These are phyloP conservation scores for Hymenotorrendiella dingleyae DNA, from an alignment of 2,329 filamentous ascomycete genomes.

Conservation along the genomic window DNA sequence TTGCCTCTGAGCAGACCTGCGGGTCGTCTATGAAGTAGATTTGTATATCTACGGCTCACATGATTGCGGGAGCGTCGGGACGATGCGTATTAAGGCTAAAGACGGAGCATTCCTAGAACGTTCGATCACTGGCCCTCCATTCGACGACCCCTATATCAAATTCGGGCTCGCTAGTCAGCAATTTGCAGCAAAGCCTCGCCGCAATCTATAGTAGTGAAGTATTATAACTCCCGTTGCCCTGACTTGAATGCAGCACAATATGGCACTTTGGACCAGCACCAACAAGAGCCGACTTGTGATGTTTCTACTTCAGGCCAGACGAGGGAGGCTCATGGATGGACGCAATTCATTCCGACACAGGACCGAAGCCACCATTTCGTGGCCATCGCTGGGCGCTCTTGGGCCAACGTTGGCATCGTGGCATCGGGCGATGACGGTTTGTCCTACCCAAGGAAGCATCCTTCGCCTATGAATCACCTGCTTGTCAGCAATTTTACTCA, in stretches of 20 bases:
- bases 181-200: constrained; percentile 13
- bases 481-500: too few species aligned
- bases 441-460: too few species aligned
- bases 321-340: too few species aligned
- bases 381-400: too few species aligned
- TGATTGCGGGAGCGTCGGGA: constrained; percentile 16
- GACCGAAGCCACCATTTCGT: too few species aligned
- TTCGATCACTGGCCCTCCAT: constrained; percentile 5
- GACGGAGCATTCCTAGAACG: neutral
- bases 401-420: neutral
- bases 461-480: too few species aligned
- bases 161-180: constrained; percentile 8
- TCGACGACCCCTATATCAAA: constrained; percentile 14
- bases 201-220: neutral
- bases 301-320: constrained; percentile 9
- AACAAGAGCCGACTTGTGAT: constrained; percentile 2
- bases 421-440: constrained; percentile 18
- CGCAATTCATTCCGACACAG: too few species aligned
- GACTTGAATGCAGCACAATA: neutral
- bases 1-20: neutral
- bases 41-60: constrained; percentile 9
- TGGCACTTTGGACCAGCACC: neutral
- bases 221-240: constrained; percentile 3
- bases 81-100: constrained; percentile 17
- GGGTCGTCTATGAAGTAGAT: neutral